Evolutionary conservation across 2,329 filamentous ascomycete genomes (phyloP), one percentile per base, ranked within the genome.

Genomic region (Thermomyces lanuginosus): DNA sequence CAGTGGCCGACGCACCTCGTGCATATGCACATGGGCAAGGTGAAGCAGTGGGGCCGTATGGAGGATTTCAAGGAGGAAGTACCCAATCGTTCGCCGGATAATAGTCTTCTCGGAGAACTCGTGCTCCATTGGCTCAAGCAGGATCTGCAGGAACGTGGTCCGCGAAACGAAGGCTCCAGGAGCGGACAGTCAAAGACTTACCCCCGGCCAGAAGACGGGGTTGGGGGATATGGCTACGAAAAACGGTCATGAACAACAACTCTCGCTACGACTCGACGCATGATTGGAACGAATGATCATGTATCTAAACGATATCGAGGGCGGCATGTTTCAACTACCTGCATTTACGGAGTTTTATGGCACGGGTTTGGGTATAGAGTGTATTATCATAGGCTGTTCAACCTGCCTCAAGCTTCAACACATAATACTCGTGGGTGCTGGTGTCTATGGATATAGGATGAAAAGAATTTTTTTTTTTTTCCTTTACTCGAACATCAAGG

Each of bases 1-100:
- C 74, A 76, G 11, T 98, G 89, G 89, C 89, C 89, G 5, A 92
- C 80, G 1, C 84, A 98, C 55, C 63, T 98, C 19, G 84, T 92
- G 26, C 86, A 95, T 51, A 93, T 98, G 86, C 76, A 83, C 47
- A 53, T 92, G 24, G 89, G 89, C 15, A 71, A 66, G 35, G 76
- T 93, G 36, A 84, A 81, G 61, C 79, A 91, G 53, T 91, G 76
- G 74, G 86, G 83, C 1, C 58, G 61, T 18, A 71, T 86, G 22
- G 72, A 75, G 29, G 58, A 63, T 17, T 84, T 89, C 57, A 61
- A 81, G 26, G 58, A 64, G 21, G 48, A 58, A 24, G 57, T 60
- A 10, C 51, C 55, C 14, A 60, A 68, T 33, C 56, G 60, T 23
- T 58, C 62, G 10, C 51, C 56, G 35, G 83, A 83, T 18, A 92